A percentile compares a stretch with the other conserved stretches of the same genome.
phyloP scores from a whole-genome alignment of 2,329 filamentous ascomycete species.

The Aspergillus sp. region DNA sequence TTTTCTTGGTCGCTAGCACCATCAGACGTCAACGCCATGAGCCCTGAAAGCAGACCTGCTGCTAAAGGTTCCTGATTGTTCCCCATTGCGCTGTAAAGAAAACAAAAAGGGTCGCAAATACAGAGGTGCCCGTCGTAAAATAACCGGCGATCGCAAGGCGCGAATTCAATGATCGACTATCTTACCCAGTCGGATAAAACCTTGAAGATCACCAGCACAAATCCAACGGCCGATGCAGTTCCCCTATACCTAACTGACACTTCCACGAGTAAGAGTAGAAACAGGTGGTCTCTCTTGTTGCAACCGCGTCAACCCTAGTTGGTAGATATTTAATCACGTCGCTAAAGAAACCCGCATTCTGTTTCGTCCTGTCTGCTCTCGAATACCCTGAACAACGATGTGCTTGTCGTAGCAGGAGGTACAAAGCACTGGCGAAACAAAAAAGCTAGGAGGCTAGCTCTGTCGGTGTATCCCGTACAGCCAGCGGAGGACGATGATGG shows the following conservation, averaged over 20 bases:
- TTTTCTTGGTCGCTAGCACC: slow-evolving; percentile 11
- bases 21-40: slow-evolving; percentile 15
- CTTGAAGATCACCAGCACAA: background rate
- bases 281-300: background rate
- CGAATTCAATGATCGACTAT: background rate
- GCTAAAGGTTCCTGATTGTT: slow-evolving; percentile 17
- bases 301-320: background rate
- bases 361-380: background rate
- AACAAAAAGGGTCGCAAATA: background rate
- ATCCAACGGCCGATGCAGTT: background rate
- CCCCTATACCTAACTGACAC: no score
- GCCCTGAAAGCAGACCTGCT: slow-evolving; percentile 20
- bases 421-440: no score
- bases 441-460: no score
- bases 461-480: no score
- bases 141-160: background rate
- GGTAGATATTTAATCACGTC: slow-evolving; percentile 10
- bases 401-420: no score
- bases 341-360: slow-evolving; percentile 11
- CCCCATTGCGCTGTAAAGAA: slow-evolving; percentile 15
- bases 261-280: background rate
- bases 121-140: background rate
- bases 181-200: background rate
- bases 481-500: background rate
- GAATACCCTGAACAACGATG: background rate